phyloP scores from a whole-genome alignment of 495 filamentous ascomycete species.

The Penicillium soppii region DNA sequence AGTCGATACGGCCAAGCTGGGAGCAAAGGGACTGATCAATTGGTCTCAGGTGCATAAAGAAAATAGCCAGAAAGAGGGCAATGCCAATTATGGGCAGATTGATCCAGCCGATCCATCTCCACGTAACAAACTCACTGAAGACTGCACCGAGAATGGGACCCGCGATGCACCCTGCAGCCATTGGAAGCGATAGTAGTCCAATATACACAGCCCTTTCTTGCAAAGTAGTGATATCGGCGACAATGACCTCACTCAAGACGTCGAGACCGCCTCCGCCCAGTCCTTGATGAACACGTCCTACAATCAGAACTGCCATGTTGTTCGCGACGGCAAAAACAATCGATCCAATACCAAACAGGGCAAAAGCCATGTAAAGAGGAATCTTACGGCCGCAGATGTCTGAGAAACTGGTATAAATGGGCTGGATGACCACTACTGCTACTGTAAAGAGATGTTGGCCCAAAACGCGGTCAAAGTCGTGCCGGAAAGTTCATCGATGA shows the following conservation, averaged over 20 bases:
- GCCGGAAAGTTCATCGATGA: too few species aligned
- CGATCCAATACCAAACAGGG: slow-evolving; percentile 43
- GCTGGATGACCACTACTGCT: slow-evolving; percentile 32
- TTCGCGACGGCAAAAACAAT: slow-evolving; percentile 35
- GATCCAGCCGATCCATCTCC: slow-evolving; percentile 68
- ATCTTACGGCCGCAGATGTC: slow-evolving; percentile 54
- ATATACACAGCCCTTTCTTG: slow-evolving; percentile 35
- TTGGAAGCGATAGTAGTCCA: slow-evolving; percentile 23
- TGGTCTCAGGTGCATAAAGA: slow-evolving; percentile 46
- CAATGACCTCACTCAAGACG: slow-evolving; percentile 31
- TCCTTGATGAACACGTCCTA: slow-evolving; percentile 34
- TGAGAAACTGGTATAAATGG: slow-evolving; percentile 40
- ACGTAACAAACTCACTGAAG: slow-evolving; percentile 37
- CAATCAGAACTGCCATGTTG: slow-evolving; percentile 32
- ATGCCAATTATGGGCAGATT: slow-evolving; percentile 58
- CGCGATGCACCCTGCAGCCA: slow-evolving; percentile 25
- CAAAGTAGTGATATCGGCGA: slow-evolving; percentile 40
- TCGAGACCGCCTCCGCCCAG: slow-evolving; percentile 34
- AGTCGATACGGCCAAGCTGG: slow-evolving; percentile 51
- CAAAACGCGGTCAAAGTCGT: too few species aligned
- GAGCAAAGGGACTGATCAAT: too few species aligned
- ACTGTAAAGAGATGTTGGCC: slow-evolving; percentile 49
- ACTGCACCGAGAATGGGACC: slow-evolving; percentile 40
- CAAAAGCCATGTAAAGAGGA: slow-evolving; percentile 38
- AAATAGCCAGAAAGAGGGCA: slow-evolving; percentile 46